Evolutionary conservation across 2,329 filamentous ascomycete species (phyloP), one percentile per base, ranked within the genome.

Genomic region (Scytalidium lignicola): DNA sequence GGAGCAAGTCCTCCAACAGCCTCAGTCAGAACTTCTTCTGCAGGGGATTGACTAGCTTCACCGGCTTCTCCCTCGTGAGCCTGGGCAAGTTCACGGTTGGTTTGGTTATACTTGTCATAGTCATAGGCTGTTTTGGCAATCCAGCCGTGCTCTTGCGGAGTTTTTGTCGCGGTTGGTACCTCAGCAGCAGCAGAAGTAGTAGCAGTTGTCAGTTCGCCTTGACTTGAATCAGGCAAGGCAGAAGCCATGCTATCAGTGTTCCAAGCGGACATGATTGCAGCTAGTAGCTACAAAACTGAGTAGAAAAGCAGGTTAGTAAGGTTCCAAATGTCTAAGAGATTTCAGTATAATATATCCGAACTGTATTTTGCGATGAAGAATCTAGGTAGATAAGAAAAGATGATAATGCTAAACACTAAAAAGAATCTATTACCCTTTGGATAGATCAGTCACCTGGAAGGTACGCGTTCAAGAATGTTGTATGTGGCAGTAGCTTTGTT

Each of bases 81-180:
- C 9, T 59, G 57, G 10, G 52, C 49, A 21, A 59, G 50, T 44
- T 63, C 56, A 51, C 61, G 63, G 43, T 41, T 48, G 2, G 60
- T 54, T 49, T 58, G 64, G 44, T 55, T 62, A 47, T 61, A 66
- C 3, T 40, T 49, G 2, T 50, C 58, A 43, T 66, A 66, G 44
- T 66, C 53, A 40, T 64, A 68, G 3, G 43, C 48, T 2, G 51
- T 51, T 42, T 59, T 60, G 17, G 51, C 48, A 41, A 46, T 58
- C 65, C 65, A 67, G 19, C 60, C 64, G 44, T 56, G 52, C 44
- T 65, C 62, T 47, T 67, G 57, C 22, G 58, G 59, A 44, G 48
- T 62, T 51, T 50, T 45, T 21, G 28, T 41, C 32, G 21, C 21
- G 22, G 48, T 50, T 43, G 39, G 28, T 10, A 45, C 39, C n/a